Evolutionary conservation across 2,329 filamentous ascomycete genomes (phyloP).

Genomic region (Iodosphaeria phyllophila): DNA sequence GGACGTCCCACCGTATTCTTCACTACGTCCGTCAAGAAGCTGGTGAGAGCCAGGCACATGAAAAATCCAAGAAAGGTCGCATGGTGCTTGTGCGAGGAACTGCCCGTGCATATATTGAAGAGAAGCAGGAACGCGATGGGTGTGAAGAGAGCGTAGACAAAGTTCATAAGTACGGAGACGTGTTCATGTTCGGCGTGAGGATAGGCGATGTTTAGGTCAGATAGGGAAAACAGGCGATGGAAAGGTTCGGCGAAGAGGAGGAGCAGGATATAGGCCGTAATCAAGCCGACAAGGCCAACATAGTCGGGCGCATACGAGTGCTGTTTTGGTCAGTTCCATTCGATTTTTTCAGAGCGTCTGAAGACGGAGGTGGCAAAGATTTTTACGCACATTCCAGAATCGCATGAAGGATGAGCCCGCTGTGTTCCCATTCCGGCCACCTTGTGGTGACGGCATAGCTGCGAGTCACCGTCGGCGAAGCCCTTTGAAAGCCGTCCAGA

Average conservation of each 20-base stretch:
- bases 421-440: conserved; percentile 5
- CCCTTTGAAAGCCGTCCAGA: conserved; percentile 16
- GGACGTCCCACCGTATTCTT: conserved; percentile 78
- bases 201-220: conserved; percentile 68
- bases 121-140: conserved; percentile 49
- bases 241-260: conserved; percentile 63
- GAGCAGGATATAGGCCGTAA: conserved; percentile 48
- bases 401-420: conserved; percentile 12
- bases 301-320: conserved; percentile 82
- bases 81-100: conserved; percentile 62
- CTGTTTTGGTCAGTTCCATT: conserved; percentile 23
- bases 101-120: conserved; percentile 43
- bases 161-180: conserved; percentile 62
- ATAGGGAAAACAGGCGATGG: conserved; percentile 83
- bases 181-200: conserved; percentile 73
- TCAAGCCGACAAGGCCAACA: conserved; percentile 54
- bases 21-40: conserved; percentile 73
- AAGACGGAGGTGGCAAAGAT: neutral
- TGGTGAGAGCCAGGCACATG: conserved; percentile 57
- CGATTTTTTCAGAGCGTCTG: neutral
- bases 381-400: conserved; percentile 26
- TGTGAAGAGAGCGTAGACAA: conserved; percentile 58
- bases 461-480: conserved; percentile 24
- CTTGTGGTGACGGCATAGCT: conserved; percentile 18
- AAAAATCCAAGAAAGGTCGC: conserved; percentile 67